These are phyloP conservation scores for Tylopilus sp. DNA, from an alignment of 768 basidiomycete genomes.

Conservation along the genomic window DNA sequence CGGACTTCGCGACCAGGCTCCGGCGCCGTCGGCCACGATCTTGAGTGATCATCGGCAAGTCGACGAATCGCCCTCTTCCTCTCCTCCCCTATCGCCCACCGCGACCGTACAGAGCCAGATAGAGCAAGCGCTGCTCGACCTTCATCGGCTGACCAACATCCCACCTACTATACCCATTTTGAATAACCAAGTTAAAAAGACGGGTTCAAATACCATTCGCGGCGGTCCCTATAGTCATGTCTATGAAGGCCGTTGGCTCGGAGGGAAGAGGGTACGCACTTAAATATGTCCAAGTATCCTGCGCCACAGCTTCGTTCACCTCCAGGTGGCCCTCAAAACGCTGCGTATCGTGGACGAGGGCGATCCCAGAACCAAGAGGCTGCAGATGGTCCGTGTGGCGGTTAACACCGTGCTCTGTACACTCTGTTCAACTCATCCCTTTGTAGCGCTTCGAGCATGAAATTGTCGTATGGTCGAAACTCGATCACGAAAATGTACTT, in stretches of 20 bases:
- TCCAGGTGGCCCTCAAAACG: constrained; percentile 56
- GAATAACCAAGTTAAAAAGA: constrained; percentile 48
- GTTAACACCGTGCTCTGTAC: background rate
- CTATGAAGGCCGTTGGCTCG: constrained; percentile 53
- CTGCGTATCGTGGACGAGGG: constrained; percentile 44
- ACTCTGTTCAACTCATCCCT: background rate
- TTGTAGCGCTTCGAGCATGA: constrained; percentile 55
- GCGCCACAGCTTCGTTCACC: background rate
- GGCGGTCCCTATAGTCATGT: constrained; percentile 56
- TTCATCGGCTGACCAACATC: constrained; percentile 50
- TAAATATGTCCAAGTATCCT: background rate
- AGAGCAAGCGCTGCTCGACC: constrained; percentile 42
- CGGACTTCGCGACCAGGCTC: constrained; percentile 3
- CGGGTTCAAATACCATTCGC: constrained; percentile 35
- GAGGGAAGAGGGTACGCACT: constrained; percentile 43
- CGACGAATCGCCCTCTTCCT: constrained; percentile 21
- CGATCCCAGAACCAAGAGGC: constrained; percentile 42
- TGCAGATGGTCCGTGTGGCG: constrained; percentile 26
- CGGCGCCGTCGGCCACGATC: constrained; percentile 8
- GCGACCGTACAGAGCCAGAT: constrained; percentile 35
- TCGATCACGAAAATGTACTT: constrained; percentile 44
- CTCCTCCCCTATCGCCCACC: constrained; percentile 21
- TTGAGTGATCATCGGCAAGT: constrained; percentile 20
- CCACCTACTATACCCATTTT: constrained; percentile 51
- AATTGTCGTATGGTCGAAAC: constrained; percentile 49